Evolutionary conservation across 345 rosid species (phyloP).

Genomic region (Dipteronia dyeriana): DNA sequence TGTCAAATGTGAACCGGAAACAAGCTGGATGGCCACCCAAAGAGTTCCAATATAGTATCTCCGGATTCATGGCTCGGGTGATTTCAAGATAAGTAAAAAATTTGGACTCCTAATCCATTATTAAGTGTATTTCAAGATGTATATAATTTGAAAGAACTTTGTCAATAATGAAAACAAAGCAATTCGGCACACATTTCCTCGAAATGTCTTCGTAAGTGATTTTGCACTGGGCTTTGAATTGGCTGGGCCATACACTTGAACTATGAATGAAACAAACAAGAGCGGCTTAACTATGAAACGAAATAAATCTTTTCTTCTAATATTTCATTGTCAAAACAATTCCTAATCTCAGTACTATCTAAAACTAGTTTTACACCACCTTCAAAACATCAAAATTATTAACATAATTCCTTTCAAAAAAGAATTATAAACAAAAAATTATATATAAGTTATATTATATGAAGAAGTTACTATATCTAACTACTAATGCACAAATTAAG

Average conservation of each 20-base stretch:
- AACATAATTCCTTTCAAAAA: conserved; percentile 13
- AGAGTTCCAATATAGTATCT: too few relatives aligned
- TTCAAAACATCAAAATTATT: conserved; percentile 3
- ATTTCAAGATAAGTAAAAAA: too few relatives aligned
- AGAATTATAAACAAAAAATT: conserved; percentile 10
- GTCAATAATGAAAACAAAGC: too few relatives aligned
- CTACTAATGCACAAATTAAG: conserved; percentile 27
- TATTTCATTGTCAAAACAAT: background rate
- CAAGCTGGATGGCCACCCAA: too few relatives aligned
- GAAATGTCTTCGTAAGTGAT: background rate
- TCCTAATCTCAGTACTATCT: conserved; percentile 19
- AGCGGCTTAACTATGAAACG: too few relatives aligned
- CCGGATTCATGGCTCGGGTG: too few relatives aligned
- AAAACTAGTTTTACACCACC: background rate
- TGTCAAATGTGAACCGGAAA: too few relatives aligned
- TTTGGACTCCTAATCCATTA: too few relatives aligned
- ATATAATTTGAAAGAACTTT: too few relatives aligned
- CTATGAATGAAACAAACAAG: background rate
- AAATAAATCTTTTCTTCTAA: background rate
- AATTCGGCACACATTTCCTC: background rate
- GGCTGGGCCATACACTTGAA: background rate
- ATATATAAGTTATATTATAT: background rate
- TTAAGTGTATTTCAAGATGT: too few relatives aligned
- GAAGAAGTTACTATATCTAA: conserved; percentile 5
- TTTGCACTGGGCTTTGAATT: too few relatives aligned